These are phyloP conservation scores for Nannizzia gypsea DNA, from an alignment of 2,329 filamentous ascomycete species.

Conservation along the genomic window DNA sequence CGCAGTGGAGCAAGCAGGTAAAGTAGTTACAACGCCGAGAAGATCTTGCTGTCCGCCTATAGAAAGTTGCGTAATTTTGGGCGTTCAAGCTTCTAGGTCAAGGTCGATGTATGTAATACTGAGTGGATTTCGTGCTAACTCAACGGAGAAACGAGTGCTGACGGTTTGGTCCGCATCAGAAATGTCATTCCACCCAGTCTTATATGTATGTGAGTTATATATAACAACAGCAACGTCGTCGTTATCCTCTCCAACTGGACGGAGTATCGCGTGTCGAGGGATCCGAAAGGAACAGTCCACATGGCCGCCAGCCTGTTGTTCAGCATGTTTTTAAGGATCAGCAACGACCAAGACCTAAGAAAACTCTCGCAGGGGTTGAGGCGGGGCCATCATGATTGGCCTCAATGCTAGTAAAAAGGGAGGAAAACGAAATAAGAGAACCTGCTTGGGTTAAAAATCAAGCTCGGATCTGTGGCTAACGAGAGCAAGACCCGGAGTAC, in stretches of 20 bases:
- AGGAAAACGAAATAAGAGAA: background rate
- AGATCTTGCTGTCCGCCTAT: background rate
- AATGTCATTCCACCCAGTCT: background rate
- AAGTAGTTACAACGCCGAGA: background rate
- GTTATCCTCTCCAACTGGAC: background rate
- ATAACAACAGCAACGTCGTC: background rate
- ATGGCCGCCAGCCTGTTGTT: background rate
- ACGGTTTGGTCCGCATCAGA: too few relatives aligned
- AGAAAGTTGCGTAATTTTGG: background rate
- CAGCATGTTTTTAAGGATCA: background rate
- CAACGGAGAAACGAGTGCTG: too few relatives aligned
- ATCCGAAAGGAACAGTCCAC: background rate
- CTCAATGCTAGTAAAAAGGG: background rate
- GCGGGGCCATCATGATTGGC: background rate
- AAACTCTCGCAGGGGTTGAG: background rate
- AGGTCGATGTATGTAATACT: background rate
- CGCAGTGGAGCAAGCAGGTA: background rate
- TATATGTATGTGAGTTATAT: background rate
- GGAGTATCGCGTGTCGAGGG: background rate
- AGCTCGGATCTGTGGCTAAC: background rate
- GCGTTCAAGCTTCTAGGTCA: background rate
- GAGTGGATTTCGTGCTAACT: too few relatives aligned
- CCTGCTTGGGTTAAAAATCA: background rate
- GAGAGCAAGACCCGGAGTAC: background rate
- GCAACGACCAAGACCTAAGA: background rate